Conservation (phyloP, 179 eudicot genomes). For the Beta macrorhiza region DNA sequence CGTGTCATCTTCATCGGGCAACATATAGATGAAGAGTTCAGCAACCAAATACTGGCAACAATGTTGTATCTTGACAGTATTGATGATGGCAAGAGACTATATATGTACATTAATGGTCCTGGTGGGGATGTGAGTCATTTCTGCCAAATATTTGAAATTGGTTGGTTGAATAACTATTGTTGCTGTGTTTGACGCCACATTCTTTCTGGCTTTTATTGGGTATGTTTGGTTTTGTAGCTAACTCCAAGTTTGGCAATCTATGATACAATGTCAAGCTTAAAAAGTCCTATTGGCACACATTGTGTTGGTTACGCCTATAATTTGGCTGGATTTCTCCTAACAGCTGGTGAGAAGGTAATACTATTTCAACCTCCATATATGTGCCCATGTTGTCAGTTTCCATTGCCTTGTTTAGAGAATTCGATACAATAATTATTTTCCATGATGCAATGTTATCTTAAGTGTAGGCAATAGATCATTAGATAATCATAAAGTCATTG, state of each 20-base stretch:
- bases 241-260: conserved; percentile 80
- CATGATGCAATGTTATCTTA: neutral
- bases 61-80: conserved; percentile 76
- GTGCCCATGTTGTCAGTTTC: neutral
- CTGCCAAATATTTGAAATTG: neutral
- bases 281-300: conserved; percentile 70
- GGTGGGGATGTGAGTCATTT: conserved; percentile 81
- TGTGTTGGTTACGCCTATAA: conserved; percentile 72
- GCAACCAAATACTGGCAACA: conserved; percentile 76
- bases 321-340: conserved; percentile 75
- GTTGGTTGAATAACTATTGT: neutral
- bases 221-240: conserved; percentile 48
- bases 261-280: conserved; percentile 82
- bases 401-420: neutral
- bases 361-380: conserved; percentile 2
- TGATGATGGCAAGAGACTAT: conserved; percentile 57
- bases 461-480: neutral
- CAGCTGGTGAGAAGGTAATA: conserved; percentile 85
- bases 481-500: neutral
- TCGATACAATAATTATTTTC: neutral
- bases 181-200: neutral
- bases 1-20: conserved; percentile 71
- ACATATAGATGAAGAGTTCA: conserved; percentile 69
- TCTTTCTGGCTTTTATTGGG: conserved; percentile 1
- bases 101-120: conserved; percentile 69